Conservation (phyloP, 768 basidiomycete genomes). For the Macrolepiota albuminosa region DNA sequence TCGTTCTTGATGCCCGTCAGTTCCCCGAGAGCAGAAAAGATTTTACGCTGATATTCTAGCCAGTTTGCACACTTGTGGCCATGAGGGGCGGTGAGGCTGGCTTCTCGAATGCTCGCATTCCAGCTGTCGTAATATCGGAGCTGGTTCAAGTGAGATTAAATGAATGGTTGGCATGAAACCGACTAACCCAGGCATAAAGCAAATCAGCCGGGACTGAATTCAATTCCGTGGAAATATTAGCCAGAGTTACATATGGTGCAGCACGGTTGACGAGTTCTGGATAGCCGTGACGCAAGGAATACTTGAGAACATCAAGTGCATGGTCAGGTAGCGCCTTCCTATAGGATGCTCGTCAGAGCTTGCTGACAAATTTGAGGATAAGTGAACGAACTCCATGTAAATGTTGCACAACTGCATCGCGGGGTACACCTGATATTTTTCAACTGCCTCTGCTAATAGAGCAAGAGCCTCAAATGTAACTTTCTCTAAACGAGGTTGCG, state of each 20-base stretch:
- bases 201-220: constrained; percentile 4
- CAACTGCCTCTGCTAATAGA: constrained; percentile 15
- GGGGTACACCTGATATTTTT: constrained; percentile 18
- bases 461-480: constrained; percentile 7
- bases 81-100: constrained; percentile 5
- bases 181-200: constrained; percentile 11
- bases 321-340: constrained; percentile 12
- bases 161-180: not conserved
- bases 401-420: constrained; percentile 17
- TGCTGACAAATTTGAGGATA: not conserved
- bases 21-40: constrained; percentile 10
- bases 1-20: constrained; percentile 12
- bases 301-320: constrained; percentile 13
- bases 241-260: constrained; percentile 12
- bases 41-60: constrained; percentile 13
- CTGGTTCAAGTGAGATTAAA: not conserved
- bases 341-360: not conserved
- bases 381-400: constrained; percentile 13
- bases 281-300: constrained; percentile 16
- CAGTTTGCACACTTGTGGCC: constrained; percentile 15
- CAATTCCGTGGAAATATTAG: constrained; percentile 2
- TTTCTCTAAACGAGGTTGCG: constrained; percentile 7
- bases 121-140: constrained; percentile 12
- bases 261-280: constrained; percentile 8
- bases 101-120: constrained; percentile 10